Percentiles rank a stretch among this genome's conserved stretches.
phyloP scores from a whole-genome alignment of 1,284 basidiomycete genomes.

The Naganishia albida region DNA sequence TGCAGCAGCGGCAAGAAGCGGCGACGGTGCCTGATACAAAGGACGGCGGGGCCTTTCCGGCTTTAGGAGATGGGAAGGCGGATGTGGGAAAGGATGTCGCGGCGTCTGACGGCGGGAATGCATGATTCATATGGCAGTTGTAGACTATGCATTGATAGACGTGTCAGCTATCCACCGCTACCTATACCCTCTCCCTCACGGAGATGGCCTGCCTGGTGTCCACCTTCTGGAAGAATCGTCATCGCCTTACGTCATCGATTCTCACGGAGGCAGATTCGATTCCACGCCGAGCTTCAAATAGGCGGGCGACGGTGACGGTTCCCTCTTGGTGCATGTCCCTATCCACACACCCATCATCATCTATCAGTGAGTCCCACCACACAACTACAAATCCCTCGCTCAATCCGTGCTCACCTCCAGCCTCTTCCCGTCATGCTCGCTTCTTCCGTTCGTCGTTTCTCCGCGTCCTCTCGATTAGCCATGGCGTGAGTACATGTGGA shows the following conservation, averaged over 20 bases:
- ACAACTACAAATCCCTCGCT: background rate
- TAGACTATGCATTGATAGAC: too few relatives aligned
- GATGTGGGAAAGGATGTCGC: background rate
- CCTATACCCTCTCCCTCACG: too few relatives aligned
- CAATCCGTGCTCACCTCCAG: slow-evolving; percentile 26
- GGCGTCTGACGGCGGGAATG: background rate
- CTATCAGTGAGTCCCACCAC: slow-evolving; percentile 12
- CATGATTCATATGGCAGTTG: too few relatives aligned
- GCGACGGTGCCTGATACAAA: slow-evolving; percentile 8
- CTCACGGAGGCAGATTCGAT: too few relatives aligned
- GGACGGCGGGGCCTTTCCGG: slow-evolving; percentile 10
- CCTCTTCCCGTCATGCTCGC: slow-evolving; percentile 15
- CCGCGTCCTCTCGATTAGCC: slow-evolving; percentile 22
- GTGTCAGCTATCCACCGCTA: too few relatives aligned
- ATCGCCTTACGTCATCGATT: too few relatives aligned
- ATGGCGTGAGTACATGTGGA: slow-evolving; percentile 19
- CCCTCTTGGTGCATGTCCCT: background rate
- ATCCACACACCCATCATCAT: background rate
- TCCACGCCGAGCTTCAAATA: background rate
- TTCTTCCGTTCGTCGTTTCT: slow-evolving; percentile 28
- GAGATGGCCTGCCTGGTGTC: too few relatives aligned
- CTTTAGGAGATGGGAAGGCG: slow-evolving; percentile 3
- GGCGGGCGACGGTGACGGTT: too few relatives aligned
- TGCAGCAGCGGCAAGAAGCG: too few relatives aligned
- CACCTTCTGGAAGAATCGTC: too few relatives aligned